Evolutionary conservation across 345 rosid species (phyloP).

Genomic region (Eucalyptus decipiens): DNA sequence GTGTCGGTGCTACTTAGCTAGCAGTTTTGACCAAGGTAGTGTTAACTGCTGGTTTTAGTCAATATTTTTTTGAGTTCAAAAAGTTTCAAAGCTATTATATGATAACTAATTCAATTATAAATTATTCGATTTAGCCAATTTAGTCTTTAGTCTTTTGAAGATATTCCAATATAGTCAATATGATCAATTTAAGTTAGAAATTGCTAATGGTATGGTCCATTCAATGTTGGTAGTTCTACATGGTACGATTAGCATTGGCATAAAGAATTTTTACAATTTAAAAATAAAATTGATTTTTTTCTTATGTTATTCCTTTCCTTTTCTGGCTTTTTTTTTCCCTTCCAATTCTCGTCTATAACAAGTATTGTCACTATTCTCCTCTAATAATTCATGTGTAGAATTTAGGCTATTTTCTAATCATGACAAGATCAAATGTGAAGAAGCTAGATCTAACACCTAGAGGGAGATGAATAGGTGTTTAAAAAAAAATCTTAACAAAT

Average conservation of each 20-base stretch:
- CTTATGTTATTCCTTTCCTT: background rate
- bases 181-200: background rate
- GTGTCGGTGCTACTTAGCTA: accelerated
- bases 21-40: background rate
- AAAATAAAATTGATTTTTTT: no score
- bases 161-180: background rate
- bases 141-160: background rate
- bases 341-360: accelerated
- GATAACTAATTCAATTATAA: no score
- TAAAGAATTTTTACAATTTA: background rate
- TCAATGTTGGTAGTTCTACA: accelerated
- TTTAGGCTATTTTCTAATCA: background rate
- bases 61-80: background rate
- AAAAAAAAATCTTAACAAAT: no score
- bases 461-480: no score
- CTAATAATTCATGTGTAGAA: background rate
- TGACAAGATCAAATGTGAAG: no score
- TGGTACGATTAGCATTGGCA: no score
- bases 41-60: accelerated
- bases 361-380: background rate
- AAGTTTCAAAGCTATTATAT: no score
- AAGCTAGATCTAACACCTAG: no score
- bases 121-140: no score
- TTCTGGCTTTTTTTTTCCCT: accelerated
- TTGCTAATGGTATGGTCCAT: background rate